These are phyloP conservation scores for Nemania diffusa DNA, from an alignment of 2,329 filamentous ascomycete genomes.

Conservation along the genomic window DNA sequence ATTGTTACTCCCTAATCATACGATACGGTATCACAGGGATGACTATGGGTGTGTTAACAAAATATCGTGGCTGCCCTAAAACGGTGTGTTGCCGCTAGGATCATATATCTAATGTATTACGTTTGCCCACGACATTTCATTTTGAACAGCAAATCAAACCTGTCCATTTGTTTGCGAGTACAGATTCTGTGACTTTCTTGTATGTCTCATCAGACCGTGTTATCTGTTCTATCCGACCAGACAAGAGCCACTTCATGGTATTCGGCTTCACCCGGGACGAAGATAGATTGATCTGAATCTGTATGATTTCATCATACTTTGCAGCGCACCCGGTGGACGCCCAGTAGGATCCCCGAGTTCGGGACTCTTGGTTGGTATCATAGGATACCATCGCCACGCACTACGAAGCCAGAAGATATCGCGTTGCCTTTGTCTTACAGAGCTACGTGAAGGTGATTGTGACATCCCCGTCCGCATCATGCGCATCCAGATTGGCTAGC, in stretches of 20 bases:
- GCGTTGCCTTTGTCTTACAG: neutral
- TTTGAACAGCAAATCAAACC: neutral
- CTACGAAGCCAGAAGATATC: neutral
- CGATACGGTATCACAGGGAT: neutral
- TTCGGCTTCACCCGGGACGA: neutral
- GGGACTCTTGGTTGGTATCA: neutral
- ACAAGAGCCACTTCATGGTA: neutral
- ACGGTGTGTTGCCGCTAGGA: too few relatives aligned
- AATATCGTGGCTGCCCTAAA: too few relatives aligned
- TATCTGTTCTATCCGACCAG: neutral
- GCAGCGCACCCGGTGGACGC: neutral
- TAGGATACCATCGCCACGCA: neutral
- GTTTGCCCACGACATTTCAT: too few relatives aligned
- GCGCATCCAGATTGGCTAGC: neutral
- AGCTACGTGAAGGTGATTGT: conserved; percentile 4
- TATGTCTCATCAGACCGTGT: neutral
- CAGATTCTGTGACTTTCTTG: neutral
- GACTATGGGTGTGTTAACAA: neutral
- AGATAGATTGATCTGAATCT: neutral
- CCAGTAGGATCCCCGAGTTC: neutral
- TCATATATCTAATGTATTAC: too few relatives aligned
- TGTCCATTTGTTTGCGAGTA: neutral
- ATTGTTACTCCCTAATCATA: neutral
- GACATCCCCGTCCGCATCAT: neutral
- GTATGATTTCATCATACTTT: conserved; percentile 11